A percentile compares a stretch with the other conserved stretches of the same genome.
Evolutionary conservation across 2,329 filamentous ascomycete genomes (phyloP).

Genomic region (Aspergillus quadrilineatus): DNA sequence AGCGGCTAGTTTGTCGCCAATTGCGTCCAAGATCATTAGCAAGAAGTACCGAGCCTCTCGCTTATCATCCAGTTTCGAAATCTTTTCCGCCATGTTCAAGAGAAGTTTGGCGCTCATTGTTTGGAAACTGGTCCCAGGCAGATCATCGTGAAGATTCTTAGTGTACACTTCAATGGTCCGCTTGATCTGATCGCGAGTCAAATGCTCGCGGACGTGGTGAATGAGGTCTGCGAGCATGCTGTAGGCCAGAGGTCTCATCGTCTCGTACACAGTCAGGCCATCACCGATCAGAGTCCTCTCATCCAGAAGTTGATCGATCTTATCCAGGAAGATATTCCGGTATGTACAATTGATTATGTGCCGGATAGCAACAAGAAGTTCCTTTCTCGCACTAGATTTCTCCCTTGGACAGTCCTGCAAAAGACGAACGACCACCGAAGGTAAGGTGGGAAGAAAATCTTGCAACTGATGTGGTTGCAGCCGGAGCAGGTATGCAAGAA

Average conservation of each 20-base stretch:
- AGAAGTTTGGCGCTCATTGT: constrained; percentile 98
- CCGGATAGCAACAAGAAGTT: constrained; percentile 90
- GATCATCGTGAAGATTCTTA: constrained; percentile 89
- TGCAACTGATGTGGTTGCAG: constrained; percentile 82
- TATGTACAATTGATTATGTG: constrained; percentile 99
- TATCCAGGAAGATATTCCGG: constrained; percentile 86
- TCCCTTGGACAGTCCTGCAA: constrained; percentile 92
- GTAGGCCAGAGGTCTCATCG: constrained; percentile 90
- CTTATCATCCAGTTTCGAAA: constrained; percentile 90
- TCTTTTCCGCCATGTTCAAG: constrained; percentile 97
- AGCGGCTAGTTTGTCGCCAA: constrained; percentile 94
- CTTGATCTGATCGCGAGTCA: constrained; percentile 86
- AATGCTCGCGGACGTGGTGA: constrained; percentile 88
- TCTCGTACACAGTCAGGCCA: constrained; percentile 93
- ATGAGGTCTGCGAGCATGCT: constrained; percentile 98
- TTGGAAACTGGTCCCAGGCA: constrained; percentile 96
- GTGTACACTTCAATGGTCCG: constrained; percentile 98
- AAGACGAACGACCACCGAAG: constrained; percentile 84
- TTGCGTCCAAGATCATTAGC: constrained; percentile 96
- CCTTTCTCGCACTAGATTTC: constrained; percentile 89
- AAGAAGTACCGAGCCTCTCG: constrained; percentile 91
- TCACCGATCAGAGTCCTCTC: constrained; percentile 93
- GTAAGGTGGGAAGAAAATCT: constrained; percentile 83
- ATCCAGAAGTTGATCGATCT: constrained; percentile 93
- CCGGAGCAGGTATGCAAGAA: constrained; percentile 85